These are phyloP conservation scores for Suhomyces canberraensis DNA, from an alignment of 805 yeast genomes.

Conservation along the genomic window DNA sequence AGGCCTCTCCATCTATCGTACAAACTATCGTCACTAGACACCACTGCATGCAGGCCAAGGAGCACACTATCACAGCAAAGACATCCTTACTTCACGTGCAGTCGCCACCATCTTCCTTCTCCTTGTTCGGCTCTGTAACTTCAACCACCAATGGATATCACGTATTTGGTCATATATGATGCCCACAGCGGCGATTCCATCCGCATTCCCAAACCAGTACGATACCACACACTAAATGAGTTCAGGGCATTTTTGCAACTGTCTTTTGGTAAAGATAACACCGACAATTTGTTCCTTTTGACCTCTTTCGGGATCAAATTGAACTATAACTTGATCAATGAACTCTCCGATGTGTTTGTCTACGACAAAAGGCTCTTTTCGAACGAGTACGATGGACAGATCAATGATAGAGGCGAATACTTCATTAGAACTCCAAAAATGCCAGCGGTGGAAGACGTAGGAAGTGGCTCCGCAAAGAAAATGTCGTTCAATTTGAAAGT, in stretches of 20 bases:
- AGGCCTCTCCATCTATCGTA: too few relatives aligned
- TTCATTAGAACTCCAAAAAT: background rate
- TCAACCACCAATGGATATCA: slow-evolving; percentile 10
- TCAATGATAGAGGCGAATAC: background rate
- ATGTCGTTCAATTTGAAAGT: slow-evolving; percentile 29
- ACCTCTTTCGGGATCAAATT: slow-evolving; percentile 66
- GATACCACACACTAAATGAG: slow-evolving; percentile 32
- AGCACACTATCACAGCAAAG: too few relatives aligned
- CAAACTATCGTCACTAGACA: too few relatives aligned
- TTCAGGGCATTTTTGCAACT: slow-evolving; percentile 31
- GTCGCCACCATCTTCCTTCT: too few relatives aligned
- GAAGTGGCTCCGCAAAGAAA: background rate
- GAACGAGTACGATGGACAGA: slow-evolving; percentile 14
- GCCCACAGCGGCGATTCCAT: slow-evolving; percentile 35
- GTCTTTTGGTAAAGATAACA: slow-evolving; percentile 22
- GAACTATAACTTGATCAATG: slow-evolving; percentile 50
- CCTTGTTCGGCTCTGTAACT: too few relatives aligned
- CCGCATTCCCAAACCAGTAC: slow-evolving; percentile 39
- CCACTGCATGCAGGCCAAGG: too few relatives aligned
- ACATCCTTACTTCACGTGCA: too few relatives aligned
- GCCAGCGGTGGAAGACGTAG: background rate
- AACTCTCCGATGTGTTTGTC: slow-evolving; percentile 53
- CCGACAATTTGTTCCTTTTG: slow-evolving; percentile 45
- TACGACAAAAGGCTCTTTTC: slow-evolving; percentile 62
- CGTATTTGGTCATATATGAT: slow-evolving; percentile 31